phyloP scores from a whole-genome alignment of 148 eudicot genomes.

The Camellia granthamiana region DNA sequence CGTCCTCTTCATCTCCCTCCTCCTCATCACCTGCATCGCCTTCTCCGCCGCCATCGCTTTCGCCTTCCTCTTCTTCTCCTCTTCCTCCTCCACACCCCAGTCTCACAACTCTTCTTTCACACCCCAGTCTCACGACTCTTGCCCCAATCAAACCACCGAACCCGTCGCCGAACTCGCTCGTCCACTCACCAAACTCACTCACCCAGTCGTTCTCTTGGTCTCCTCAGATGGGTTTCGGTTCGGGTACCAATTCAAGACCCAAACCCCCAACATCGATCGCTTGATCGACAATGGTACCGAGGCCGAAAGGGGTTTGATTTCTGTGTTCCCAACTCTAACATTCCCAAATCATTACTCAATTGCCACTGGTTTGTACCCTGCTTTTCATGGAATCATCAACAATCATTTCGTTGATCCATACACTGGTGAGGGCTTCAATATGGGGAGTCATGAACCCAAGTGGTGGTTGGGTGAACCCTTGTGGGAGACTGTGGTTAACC shows the following conservation, averaged over 20 bases:
- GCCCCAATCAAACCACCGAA: neutral
- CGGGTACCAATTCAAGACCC: constrained; percentile 79
- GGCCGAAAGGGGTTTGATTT: constrained; percentile 65
- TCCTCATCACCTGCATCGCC: constrained; percentile 28
- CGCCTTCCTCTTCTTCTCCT: constrained; percentile 28
- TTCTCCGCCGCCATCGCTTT: constrained; percentile 34
- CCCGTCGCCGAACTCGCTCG: constrained; percentile 26
- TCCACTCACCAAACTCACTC: constrained; percentile 42
- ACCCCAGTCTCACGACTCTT: neutral
- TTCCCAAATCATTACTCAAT: constrained; percentile 92
- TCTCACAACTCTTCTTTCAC: constrained; percentile 1
- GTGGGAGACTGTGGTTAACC: constrained; percentile 71
- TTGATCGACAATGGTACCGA: constrained; percentile 71
- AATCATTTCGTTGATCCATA: constrained; percentile 55
- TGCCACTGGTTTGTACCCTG: constrained; percentile 77
- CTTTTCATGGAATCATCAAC: constrained; percentile 72
- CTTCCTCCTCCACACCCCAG: constrained; percentile 2
- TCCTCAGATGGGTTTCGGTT: constrained; percentile 92
- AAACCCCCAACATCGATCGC: constrained; percentile 57
- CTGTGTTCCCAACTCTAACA: constrained; percentile 86
- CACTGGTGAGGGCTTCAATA: constrained; percentile 45
- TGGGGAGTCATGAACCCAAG: constrained; percentile 73
- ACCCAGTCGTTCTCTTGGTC: constrained; percentile 58
- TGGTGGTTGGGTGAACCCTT: constrained; percentile 94
- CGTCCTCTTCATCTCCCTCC: constrained; percentile 29